These are phyloP conservation scores for Protostelium mycophagum DNA, from an alignment of 78 protist species.

Conservation along the genomic window DNA sequence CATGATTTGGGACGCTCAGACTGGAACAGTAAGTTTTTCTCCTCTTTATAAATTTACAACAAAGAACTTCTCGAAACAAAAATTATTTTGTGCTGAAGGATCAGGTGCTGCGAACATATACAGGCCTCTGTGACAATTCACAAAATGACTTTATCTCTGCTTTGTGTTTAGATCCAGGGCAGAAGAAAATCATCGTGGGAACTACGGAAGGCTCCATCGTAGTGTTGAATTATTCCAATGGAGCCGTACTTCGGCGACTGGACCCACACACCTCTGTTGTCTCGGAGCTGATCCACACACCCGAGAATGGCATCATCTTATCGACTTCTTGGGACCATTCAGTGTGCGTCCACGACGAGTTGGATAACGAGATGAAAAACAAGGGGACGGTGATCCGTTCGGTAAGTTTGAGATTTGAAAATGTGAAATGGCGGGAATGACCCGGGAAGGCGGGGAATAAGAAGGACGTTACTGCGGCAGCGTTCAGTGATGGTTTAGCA, in stretches of 20 bases:
- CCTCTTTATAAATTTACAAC: no score
- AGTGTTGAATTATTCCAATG: background rate
- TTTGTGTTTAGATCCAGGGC: background rate
- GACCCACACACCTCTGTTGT: background rate
- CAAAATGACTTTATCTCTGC: background rate
- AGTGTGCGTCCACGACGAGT: background rate
- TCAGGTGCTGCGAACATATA: background rate
- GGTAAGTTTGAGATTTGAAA: no score
- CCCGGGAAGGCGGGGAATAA: background rate
- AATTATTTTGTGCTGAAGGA: background rate
- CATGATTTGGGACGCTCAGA: background rate
- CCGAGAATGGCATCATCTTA: background rate
- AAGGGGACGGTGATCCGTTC: background rate
- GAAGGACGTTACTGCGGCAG: background rate
- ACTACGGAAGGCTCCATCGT: background rate
- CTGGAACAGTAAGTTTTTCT: background rate
- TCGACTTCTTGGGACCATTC: background rate
- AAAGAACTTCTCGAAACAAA: no score
- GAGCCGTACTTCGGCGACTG: background rate
- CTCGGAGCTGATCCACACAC: background rate
- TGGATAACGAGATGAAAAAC: background rate
- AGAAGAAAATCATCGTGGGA: background rate
- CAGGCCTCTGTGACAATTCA: background rate
- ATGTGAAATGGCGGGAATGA: no score
- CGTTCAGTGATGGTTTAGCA: background rate